phyloP scores from a whole-genome alignment of 305 asterid species.

The Fraxinus sp. region DNA sequence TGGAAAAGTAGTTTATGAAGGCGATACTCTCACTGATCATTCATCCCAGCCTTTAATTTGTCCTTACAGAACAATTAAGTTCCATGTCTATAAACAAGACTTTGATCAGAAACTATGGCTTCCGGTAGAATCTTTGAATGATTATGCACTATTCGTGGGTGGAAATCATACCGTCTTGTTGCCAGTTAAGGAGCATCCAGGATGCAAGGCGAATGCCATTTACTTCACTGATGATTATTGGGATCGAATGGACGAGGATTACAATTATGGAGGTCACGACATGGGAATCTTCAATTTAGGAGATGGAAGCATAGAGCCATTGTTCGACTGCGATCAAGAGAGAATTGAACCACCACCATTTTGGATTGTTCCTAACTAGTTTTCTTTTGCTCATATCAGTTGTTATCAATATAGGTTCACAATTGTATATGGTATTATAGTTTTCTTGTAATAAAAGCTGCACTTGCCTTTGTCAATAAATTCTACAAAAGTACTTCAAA shows the following conservation, averaged over 20 bases:
- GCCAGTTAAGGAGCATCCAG: neutral
- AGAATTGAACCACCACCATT: constrained; percentile 25
- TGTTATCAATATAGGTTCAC: neutral
- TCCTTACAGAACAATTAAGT: constrained; percentile 26
- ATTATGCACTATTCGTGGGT: constrained; percentile 28
- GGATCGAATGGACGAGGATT: constrained; percentile 33
- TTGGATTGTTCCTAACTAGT: constrained; percentile 24
- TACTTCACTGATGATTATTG: constrained; percentile 43
- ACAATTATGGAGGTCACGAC: constrained; percentile 40
- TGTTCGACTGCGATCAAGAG: constrained; percentile 1
- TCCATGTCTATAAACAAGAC: constrained; percentile 26
- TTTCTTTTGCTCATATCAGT: neutral
- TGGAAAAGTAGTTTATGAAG: constrained; percentile 31
- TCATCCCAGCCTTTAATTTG: constrained; percentile 14
- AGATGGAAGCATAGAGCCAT: constrained; percentile 4
- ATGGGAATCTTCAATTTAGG: constrained; percentile 28
- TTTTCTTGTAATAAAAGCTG: neutral
- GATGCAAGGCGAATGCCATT: constrained; percentile 20
- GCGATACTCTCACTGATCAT: constrained; percentile 19
- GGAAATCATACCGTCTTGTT: constrained; percentile 33
- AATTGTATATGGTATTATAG: neutral
- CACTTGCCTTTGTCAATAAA: neutral
- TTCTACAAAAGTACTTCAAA: neutral
- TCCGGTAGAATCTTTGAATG: constrained; percentile 18
- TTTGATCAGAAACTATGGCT: constrained; percentile 17